Evolutionary conservation across 345 rosid genomes (phyloP), one percentile per base, ranked within the genome.

Genomic region (Citrus medica): DNA sequence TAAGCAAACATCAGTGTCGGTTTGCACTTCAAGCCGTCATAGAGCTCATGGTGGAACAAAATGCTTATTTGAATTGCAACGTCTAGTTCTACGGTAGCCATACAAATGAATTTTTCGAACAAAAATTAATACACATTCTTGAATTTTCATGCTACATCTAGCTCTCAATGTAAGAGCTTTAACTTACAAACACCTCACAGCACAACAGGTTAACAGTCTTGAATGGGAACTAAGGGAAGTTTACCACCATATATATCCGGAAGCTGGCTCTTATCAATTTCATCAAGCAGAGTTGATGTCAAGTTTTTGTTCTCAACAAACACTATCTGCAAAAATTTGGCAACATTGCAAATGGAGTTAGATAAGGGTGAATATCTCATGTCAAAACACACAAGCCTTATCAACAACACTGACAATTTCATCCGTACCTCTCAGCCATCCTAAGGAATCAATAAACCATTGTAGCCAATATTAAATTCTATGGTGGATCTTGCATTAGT

Each of bases 241-340:
- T 85, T 87, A 81, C 99, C 98, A 55, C 99, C 99, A 33, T 90
- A 92, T 69, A 83, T 78, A 14, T 90, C 94, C 14, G 96, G 94
- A 14, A 95, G 93, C 80, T 95, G 96, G 84, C 81, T 79, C 80
- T 92, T 94, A 28, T 91, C 98, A 0, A 95, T 93, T 79, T 93
- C 98, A 22, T 56, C 83, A 0, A 92, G 95, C 75, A 95, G 81
- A 24, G 97, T 91, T 3, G 86, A 38, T 6, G 16, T 86, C 83
- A 90, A 83, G 62, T 84, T 93, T 84, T 92, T 95, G 78, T 89
- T 88, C 83, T 93, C 98, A 69, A 91, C 90, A 79, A 95, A 95
- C 65, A 86, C 82, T 78, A 95, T 95, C 98, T 93, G 89, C 80
- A 71, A 58, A 71, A 37, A 77, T 66, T 27, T 56, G 55, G 5